phyloP scores from a whole-genome alignment of 1,284 basidiomycete genomes.

The Pseudozyma flocculosa region DNA sequence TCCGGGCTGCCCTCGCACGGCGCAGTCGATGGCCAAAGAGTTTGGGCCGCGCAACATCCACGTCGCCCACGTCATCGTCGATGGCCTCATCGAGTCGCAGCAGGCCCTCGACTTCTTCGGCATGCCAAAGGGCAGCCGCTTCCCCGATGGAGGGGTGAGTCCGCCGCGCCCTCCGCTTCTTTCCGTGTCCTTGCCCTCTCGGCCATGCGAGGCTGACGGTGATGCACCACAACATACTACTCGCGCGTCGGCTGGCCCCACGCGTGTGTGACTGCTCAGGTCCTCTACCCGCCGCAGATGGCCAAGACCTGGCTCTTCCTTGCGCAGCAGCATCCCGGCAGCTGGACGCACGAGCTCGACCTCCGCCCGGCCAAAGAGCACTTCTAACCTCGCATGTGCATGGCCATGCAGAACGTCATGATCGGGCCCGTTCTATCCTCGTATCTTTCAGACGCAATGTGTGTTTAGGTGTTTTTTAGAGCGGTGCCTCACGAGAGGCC shows the following conservation, averaged over 20 bases:
- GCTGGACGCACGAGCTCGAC: slow-evolving; percentile 48
- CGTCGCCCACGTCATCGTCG: slow-evolving; percentile 43
- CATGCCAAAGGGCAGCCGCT: slow-evolving; percentile 33
- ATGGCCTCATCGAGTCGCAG: slow-evolving; percentile 45
- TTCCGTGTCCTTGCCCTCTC: no score
- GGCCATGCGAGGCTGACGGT: no score
- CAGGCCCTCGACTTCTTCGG: slow-evolving; percentile 29
- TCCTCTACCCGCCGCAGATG: slow-evolving; percentile 37
- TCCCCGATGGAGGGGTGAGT: slow-evolving; percentile 30
- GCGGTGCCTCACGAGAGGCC: no score
- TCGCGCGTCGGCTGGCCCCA: no score
- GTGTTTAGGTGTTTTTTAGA: no score
- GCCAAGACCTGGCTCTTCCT: slow-evolving; percentile 50
- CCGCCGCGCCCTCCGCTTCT: background rate
- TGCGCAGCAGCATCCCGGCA: slow-evolving; percentile 36
- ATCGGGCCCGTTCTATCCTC: no score
- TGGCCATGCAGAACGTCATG: no score
- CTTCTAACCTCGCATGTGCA: slow-evolving; percentile 16
- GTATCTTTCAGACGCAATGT: no score
- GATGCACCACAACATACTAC: no score
- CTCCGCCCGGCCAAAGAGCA: slow-evolving; percentile 45
- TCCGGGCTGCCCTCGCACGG: no score
- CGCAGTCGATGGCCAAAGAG: slow-evolving; percentile 37
- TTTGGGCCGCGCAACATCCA: slow-evolving; percentile 35
- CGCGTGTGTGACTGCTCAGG: no score